Conservation (phyloP, 1,139 yeast species). For the Candida dubliniensis region DNA sequence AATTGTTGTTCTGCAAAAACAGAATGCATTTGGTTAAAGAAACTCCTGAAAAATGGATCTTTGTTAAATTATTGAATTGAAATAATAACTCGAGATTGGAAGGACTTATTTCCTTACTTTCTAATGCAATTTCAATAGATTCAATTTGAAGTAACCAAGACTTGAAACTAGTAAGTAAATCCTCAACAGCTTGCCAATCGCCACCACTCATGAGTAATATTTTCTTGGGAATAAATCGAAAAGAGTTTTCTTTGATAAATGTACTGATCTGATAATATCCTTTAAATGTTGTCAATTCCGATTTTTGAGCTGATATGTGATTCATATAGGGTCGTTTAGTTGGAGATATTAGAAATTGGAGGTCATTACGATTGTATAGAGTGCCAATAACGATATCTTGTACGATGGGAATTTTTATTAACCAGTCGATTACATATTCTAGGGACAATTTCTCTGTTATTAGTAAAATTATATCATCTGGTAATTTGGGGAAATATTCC, state of each 20-base stretch:
- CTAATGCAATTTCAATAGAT: constrained; percentile 29
- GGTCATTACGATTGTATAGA: constrained; percentile 27
- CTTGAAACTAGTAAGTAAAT: constrained; percentile 22
- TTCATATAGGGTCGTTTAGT: constrained; percentile 29
- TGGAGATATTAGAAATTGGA: constrained; percentile 37
- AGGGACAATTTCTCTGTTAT: constrained; percentile 26
- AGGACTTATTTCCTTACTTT: constrained; percentile 22
- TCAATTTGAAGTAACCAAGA: constrained; percentile 17
- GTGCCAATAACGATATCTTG: constrained; percentile 26
- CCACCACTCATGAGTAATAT: constrained; percentile 33
- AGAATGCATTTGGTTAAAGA: constrained; percentile 17
- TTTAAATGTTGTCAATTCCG: constrained; percentile 25
- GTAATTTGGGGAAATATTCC: constrained; percentile 21
- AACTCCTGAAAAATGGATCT: constrained; percentile 31
- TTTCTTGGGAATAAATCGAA: constrained; percentile 28
- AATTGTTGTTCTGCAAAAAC: constrained; percentile 10
- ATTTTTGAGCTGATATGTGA: constrained; percentile 15
- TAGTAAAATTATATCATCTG: constrained; percentile 28
- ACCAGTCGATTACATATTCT: constrained; percentile 28
- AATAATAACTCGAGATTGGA: constrained; percentile 26
- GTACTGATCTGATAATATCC: constrained; percentile 33
- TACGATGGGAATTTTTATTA: constrained; percentile 20
- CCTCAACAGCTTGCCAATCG: constrained; percentile 31
- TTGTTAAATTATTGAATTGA: constrained; percentile 26
- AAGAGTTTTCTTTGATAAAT: constrained; percentile 23